phyloP scores from a whole-genome alignment of 352 stramenopile genomes.

The Pythium brachiatum region DNA sequence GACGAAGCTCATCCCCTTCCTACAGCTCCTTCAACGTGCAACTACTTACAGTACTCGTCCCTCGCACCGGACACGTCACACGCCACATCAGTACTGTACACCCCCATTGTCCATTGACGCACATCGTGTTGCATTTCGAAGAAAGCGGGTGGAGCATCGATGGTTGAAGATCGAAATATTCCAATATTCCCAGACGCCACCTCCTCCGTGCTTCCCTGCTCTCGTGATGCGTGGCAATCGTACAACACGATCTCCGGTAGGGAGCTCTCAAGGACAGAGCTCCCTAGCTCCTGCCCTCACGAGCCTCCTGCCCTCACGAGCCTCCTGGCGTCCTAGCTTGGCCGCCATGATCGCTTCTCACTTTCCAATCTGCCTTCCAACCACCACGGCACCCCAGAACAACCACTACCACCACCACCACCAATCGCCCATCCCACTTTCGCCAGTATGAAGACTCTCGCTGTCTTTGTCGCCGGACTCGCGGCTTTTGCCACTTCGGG shows the following conservation, averaged over 20 bases:
- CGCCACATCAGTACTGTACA: not conserved
- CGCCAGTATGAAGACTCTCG: not conserved
- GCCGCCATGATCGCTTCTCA: not conserved
- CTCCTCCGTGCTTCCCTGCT: not conserved
- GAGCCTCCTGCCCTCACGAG: too few species aligned
- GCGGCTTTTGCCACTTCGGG: not conserved
- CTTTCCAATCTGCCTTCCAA: not conserved
- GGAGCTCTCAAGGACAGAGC: not conserved
- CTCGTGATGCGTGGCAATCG: too few species aligned
- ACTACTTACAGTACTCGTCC: not conserved
- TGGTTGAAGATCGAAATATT: conserved; percentile 1
- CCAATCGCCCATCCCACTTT: too few species aligned
- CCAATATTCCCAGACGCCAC: not conserved
- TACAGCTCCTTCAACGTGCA: not conserved
- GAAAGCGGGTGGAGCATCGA: not conserved
- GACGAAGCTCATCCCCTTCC: not conserved
- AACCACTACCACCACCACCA: too few species aligned
- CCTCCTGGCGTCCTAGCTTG: too few species aligned
- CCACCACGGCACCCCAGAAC: not conserved
- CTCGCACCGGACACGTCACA: not conserved
- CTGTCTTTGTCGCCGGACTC: not conserved
- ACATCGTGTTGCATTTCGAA: not conserved
- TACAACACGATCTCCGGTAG: not conserved
- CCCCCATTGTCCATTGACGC: not conserved
- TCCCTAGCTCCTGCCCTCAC: not conserved